Conservation (phyloP, 1,284 basidiomycete genomes). For the Phenoliferia sp. region DNA sequence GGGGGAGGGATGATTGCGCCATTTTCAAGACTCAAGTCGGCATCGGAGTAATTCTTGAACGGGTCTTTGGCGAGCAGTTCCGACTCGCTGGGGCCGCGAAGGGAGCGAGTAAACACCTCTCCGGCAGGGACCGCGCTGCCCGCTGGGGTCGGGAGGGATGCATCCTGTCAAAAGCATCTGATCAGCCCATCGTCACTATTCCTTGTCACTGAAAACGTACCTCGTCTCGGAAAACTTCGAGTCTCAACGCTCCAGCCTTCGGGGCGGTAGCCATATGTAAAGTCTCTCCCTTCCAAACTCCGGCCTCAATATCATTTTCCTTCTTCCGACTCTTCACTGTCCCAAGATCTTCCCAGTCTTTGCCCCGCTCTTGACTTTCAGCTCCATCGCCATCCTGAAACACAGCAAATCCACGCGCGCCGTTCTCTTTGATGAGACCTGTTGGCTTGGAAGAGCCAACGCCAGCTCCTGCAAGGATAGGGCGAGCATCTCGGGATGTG, state of each 20-base stretch:
- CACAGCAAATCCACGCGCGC: slow-evolving; percentile 45
- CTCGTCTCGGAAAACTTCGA: slow-evolving; percentile 51
- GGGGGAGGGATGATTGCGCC: slow-evolving; percentile 31
- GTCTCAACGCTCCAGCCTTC: slow-evolving; percentile 46
- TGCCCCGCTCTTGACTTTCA: slow-evolving; percentile 28
- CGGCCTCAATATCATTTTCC: slow-evolving; percentile 49
- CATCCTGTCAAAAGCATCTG: slow-evolving; percentile 8
- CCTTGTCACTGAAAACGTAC: slow-evolving; percentile 34
- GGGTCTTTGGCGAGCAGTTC: slow-evolving; percentile 55
- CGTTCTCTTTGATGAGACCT: slow-evolving; percentile 36
- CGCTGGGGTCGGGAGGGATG: slow-evolving; percentile 27
- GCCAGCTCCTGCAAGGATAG: slow-evolving; percentile 39
- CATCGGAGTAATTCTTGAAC: slow-evolving; percentile 50
- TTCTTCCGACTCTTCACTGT: slow-evolving; percentile 48
- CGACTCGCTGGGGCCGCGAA: slow-evolving; percentile 42
- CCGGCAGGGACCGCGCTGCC: slow-evolving; percentile 33
- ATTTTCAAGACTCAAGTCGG: slow-evolving; percentile 34
- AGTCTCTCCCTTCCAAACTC: slow-evolving; percentile 49
- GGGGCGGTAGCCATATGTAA: slow-evolving; percentile 30
- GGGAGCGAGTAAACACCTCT: slow-evolving; percentile 43
- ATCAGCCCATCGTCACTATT: neutral
- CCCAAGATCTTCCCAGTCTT: slow-evolving; percentile 49
- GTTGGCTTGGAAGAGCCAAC: slow-evolving; percentile 18
- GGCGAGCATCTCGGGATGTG: neutral
- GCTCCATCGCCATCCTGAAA: slow-evolving; percentile 40